phyloP scores from a whole-genome alignment of 1,284 basidiomycete species.

The Wolfiporia cocos region DNA sequence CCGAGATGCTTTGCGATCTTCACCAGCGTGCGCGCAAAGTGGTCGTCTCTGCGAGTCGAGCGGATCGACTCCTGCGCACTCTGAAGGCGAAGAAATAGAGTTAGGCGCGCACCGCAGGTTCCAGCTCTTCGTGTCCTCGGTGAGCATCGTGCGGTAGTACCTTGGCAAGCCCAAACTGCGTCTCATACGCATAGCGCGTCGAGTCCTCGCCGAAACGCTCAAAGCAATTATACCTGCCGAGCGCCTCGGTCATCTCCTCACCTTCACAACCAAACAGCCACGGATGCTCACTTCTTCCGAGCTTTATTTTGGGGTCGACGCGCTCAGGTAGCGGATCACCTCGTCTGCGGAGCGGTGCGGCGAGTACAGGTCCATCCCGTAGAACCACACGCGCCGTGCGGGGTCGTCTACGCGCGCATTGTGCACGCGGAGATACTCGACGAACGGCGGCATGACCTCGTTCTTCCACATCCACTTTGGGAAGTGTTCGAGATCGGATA shows the following conservation, averaged over 20 bases:
- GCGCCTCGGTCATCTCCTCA: no score
- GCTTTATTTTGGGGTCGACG: slow-evolving; percentile 25
- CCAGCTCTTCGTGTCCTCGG: slow-evolving; percentile 21
- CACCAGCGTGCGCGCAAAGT: slow-evolving; percentile 21
- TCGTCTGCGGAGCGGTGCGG: slow-evolving; percentile 20
- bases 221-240: slow-evolving; percentile 23
- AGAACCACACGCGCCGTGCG: no score
- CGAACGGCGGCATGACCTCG: slow-evolving; percentile 22
- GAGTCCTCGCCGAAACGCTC: slow-evolving; percentile 25
- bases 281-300: slow-evolving; percentile 21
- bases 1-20: slow-evolving; percentile 18
- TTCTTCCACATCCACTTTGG: slow-evolving; percentile 30
- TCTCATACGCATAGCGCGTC: slow-evolving; percentile 20
- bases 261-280: no score
- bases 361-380: slow-evolving; percentile 26
- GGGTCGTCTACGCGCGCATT: no score
- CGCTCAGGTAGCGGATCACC: slow-evolving; percentile 21
- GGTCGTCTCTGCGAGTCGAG: slow-evolving; percentile 17
- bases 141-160: slow-evolving; percentile 24
- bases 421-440: slow-evolving; percentile 17
- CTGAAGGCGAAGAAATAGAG: not conserved
- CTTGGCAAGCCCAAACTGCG: slow-evolving; percentile 20
- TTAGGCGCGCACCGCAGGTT: slow-evolving; percentile 16
- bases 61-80: not conserved
- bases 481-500: no score